phyloP scores from a whole-genome alignment of 2,329 filamentous ascomycete genomes.

The Pyrenophora graminea region DNA sequence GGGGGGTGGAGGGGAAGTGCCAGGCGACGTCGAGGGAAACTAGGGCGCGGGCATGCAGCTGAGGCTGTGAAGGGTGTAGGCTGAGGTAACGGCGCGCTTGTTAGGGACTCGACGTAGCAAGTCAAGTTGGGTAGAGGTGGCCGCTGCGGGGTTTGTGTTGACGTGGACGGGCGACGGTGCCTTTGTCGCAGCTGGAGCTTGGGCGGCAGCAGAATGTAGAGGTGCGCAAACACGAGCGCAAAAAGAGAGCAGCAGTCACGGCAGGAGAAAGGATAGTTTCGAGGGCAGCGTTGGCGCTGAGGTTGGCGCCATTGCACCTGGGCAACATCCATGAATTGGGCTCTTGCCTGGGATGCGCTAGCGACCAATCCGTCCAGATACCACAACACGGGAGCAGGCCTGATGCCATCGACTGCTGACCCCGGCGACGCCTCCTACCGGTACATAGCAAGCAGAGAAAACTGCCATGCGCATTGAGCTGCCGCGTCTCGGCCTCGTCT shows the following conservation, averaged over 20 bases:
- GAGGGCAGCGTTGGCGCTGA: constrained; percentile 13
- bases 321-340: constrained; percentile 13
- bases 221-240: background rate
- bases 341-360: constrained; percentile 13
- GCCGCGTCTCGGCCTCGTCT: too few species aligned
- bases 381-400: too few species aligned
- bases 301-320: constrained; percentile 12
- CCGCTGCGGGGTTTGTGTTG: constrained; percentile 17
- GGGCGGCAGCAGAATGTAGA: background rate
- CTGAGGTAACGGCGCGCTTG: constrained; percentile 1
- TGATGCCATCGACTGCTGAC: too few species aligned
- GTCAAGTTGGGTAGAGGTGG: constrained; percentile 12
- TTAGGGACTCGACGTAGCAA: constrained; percentile 6
- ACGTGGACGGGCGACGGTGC: constrained; percentile 12
- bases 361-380: constrained; percentile 3
- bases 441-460: too few species aligned
- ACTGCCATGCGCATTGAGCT: too few species aligned
- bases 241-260: constrained; percentile 1
- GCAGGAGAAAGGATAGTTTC: constrained; percentile 8
- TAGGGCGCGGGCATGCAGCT: constrained; percentile 1
- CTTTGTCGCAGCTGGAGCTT: background rate
- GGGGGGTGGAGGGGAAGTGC: background rate
- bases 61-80: background rate
- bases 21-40: background rate
- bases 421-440: too few species aligned